A percentile compares a stretch with the other conserved stretches of the same genome.
Evolutionary conservation across 2,329 filamentous ascomycete genomes (phyloP).

Genomic region (Paraphoma chrysanthemicola): DNA sequence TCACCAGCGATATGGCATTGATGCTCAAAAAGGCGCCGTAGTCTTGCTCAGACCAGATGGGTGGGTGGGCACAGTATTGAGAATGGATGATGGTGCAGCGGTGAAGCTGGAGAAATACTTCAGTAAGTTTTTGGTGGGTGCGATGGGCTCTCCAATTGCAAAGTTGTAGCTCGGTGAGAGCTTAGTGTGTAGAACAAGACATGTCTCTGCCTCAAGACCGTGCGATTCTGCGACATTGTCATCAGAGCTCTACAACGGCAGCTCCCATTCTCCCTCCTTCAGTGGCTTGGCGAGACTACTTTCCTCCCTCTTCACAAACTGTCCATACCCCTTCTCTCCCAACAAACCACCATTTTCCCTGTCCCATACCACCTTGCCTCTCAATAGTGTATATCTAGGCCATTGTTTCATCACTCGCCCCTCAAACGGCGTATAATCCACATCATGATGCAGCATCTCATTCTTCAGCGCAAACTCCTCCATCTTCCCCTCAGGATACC

Average conservation of each 20-base stretch:
- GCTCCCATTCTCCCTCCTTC: slow-evolving; percentile 27
- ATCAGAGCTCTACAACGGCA: slow-evolving; percentile 13
- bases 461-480: slow-evolving; percentile 58
- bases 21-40: slow-evolving; percentile 27
- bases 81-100: slow-evolving; percentile 16
- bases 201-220: too few relatives aligned
- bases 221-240: too few relatives aligned
- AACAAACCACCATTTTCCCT: slow-evolving; percentile 59
- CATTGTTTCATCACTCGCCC: slow-evolving; percentile 64
- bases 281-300: slow-evolving; percentile 48
- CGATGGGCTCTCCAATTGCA: background rate
- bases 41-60: slow-evolving; percentile 45
- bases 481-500: slow-evolving; percentile 49
- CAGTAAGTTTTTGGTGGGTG: slow-evolving; percentile 18
- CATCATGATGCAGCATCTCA: slow-evolving; percentile 64
- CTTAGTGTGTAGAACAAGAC: too few relatives aligned
- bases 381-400: slow-evolving; percentile 66
- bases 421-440: slow-evolving; percentile 70
- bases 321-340: slow-evolving; percentile 57
- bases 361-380: slow-evolving; percentile 67
- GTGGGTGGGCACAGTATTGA: slow-evolving; percentile 33
- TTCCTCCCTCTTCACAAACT: slow-evolving; percentile 56
- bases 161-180: background rate
- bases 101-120: slow-evolving; percentile 29
- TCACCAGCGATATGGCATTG: slow-evolving; percentile 42